Conservation (phyloP, 1,139 yeast species). For the Zhuliangozyma parablackwelliae region DNA sequence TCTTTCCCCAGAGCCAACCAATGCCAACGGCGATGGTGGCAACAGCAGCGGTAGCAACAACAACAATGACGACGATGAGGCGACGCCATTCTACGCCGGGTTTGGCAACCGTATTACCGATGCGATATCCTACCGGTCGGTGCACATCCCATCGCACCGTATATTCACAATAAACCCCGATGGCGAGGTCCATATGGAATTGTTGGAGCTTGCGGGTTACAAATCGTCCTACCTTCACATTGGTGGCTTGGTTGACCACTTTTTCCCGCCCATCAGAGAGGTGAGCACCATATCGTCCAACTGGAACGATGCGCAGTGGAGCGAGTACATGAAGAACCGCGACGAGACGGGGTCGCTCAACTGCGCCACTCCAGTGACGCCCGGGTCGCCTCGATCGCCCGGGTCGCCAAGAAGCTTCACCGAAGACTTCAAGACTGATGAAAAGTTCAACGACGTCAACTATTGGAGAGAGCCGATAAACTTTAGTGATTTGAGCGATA, state of each 20-base stretch:
- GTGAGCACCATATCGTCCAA: conserved; percentile 32
- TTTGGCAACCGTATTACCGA: conserved; percentile 97
- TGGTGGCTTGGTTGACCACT: conserved; percentile 93
- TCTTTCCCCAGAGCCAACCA: conserved; percentile 21
- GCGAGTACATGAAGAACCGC: conserved; percentile 24
- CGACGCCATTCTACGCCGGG: conserved; percentile 92
- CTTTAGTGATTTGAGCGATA: conserved; percentile 53
- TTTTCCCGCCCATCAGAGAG: conserved; percentile 80
- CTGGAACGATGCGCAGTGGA: conserved; percentile 37
- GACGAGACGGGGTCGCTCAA: conserved; percentile 1
- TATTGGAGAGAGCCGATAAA: conserved; percentile 88
- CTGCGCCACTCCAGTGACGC: conserved; percentile 7
- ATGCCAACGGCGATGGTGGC: conserved; percentile 12
- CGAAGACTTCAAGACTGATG: conserved; percentile 39
- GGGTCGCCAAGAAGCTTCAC: conserved; percentile 18
- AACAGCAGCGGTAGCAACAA: conserved; percentile 12
- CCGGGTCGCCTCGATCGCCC: conserved; percentile 18
- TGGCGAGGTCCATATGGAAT: conserved; percentile 97
- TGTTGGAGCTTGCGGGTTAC: conserved; percentile 89
- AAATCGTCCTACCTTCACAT: conserved; percentile 83
- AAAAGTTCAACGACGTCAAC: conserved; percentile 77
- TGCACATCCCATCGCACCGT: conserved; percentile 89
- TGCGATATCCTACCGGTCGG: conserved; percentile 91
- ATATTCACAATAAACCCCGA: conserved; percentile 95
- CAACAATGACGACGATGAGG: conserved; percentile 23